Conservation (phyloP, 83 land plant genomes). For the Thuja plicata region DNA sequence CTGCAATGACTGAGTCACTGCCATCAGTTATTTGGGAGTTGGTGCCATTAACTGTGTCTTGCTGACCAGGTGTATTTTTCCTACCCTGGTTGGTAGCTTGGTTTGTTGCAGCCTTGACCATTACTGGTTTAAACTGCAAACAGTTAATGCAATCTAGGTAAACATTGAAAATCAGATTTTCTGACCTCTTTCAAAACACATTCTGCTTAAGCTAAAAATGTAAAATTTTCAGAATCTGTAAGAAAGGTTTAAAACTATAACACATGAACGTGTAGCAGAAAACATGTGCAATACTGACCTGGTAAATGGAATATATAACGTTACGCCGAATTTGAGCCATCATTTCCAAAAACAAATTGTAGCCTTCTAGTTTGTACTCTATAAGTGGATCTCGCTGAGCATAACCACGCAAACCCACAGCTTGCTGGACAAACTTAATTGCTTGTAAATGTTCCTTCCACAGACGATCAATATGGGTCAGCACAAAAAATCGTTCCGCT, state of each 20-base stretch:
- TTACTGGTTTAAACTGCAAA: conserved; percentile 11
- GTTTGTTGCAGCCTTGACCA: neutral
- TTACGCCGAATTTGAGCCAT: conserved; percentile 96
- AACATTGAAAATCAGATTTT: neutral
- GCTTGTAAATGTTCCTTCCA: conserved; percentile 99
- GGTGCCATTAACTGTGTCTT: neutral
- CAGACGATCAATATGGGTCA: conserved; percentile 85
- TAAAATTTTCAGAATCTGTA: neutral
- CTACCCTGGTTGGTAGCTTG: neutral
- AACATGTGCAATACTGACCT: conserved; percentile 43
- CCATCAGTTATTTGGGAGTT: neutral
- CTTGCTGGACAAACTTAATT: conserved; percentile 97
- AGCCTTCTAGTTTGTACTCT: conserved; percentile 98
- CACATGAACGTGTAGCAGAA: neutral
- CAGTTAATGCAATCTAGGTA: neutral
- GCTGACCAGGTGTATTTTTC: neutral
- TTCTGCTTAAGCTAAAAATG: neutral
- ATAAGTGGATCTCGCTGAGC: conserved; percentile 99
- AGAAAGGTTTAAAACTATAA: neutral
- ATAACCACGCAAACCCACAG: conserved; percentile 96
- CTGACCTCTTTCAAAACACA: neutral
- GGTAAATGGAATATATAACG: conserved; percentile 92
- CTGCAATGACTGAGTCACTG: neutral
- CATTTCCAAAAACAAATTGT: conserved; percentile 96
- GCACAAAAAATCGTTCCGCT: conserved; percentile 91